Conservation (phyloP, 176 grass and related monocot species). For the Cenchrus fungigraminus region DNA sequence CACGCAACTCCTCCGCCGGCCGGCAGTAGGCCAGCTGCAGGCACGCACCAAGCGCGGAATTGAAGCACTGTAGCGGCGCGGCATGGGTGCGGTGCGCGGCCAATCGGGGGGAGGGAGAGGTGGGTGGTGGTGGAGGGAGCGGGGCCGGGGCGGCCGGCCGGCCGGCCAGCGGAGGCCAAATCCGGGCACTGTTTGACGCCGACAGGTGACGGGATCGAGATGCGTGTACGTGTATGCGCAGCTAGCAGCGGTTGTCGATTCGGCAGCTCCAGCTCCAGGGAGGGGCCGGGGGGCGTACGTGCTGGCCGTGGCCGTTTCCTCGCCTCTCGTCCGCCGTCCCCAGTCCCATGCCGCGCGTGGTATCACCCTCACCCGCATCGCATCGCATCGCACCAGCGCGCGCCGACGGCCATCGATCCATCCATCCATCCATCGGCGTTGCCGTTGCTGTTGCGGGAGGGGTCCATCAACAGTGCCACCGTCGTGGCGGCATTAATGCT, state of each 20-base stretch:
- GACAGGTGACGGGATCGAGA: slow-evolving; percentile 31
- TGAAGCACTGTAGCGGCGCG: not conserved
- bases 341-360: slow-evolving; percentile 22
- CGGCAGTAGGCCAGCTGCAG: not conserved
- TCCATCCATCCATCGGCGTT: too few relatives aligned
- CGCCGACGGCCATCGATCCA: not conserved
- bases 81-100: slow-evolving; percentile 1
- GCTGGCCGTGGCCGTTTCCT: slow-evolving; percentile 33
- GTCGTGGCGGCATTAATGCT: not conserved
- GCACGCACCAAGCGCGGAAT: too few relatives aligned
- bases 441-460: not conserved
- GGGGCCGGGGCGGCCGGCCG: not conserved
- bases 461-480: not conserved
- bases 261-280: not conserved
- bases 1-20: slow-evolving; percentile 22
- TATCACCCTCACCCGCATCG: not conserved
- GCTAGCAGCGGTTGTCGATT: not conserved
- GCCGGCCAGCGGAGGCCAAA: slow-evolving; percentile 14
- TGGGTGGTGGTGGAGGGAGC: not conserved
- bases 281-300: not conserved
- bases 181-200: slow-evolving; percentile 35
- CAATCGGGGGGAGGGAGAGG: slow-evolving; percentile 25
- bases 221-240: not conserved
- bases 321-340: slow-evolving; percentile 13
- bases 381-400: not conserved